Base-by-base conservation (phyloP, 2,329 filamentous ascomycete species). In the Aspergillus glaucus region DNA sequence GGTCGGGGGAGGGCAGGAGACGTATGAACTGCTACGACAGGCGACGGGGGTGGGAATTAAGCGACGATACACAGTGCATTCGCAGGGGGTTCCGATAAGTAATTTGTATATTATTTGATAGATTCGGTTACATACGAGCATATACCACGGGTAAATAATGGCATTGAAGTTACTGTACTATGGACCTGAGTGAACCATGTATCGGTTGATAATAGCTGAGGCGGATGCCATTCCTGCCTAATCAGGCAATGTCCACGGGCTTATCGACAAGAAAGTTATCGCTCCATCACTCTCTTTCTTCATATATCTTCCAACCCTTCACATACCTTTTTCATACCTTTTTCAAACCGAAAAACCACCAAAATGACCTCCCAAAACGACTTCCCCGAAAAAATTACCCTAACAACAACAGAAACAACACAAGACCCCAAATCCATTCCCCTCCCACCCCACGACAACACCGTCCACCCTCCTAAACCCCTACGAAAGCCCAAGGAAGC, bases 21-120 rank as follows among this genome's bases (percentile, higher is more conserved):
- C 80, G 9, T 86, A 89, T 58, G 76, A 78, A 24, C 69, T 84
- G 49, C 74, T 96, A 28, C 75, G 70, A 39, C 71, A 73, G 41
- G 82, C 86, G n/a, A 77, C 74, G 47, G 84, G 81, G 3, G 67
- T 96, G 2, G 90, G 88, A 0, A 72, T 96, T 52, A 81, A 87
- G 62, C 79, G 90, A 64, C 76, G 88, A 59, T 96, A 90, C 67
- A 81, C 81, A 61, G 82, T 96, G 40, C 81, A 86, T 62, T 94
- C 88, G 54, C 84, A 92, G 67, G 91, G 90, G 0, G 70, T 90
- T 41, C 76, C 80, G 54, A 87, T 97, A 59, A 79, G 78, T 44
- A 96, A 96, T 73, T 72, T 95, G 58, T 75, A 90, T 60, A 81
- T 94, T 51, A 59, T 82, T 50, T 82, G 61, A 71, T 50, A 36